Evolutionary conservation across 768 basidiomycete genomes (phyloP), one percentile per base, ranked within the genome.

Genomic region (Russula brevipes): DNA sequence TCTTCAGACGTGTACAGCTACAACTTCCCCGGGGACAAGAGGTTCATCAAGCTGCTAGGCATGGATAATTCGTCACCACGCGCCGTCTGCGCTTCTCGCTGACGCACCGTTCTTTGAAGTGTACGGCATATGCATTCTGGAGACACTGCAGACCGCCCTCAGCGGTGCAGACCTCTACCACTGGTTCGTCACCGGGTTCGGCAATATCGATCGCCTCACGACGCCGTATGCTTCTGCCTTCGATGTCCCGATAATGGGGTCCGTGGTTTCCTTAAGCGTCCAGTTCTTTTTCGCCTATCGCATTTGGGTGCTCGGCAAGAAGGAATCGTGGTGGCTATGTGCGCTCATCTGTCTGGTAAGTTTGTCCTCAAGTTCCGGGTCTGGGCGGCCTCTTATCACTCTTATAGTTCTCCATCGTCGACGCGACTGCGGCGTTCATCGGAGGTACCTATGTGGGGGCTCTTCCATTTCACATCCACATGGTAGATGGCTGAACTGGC

Each of bases 211-310:
- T 1, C 54, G 60, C 42, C 68, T 74, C 14, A 45, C 57, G 10
- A 35, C 60, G 3, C 60, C 71, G 3, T 55, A 70, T 41, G 61
- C 71, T 14, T 71, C 69, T 1, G 56, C 70, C 8, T 67, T 73
- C 39, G 72, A 72, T 54, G 68, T 69, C 3, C 73, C 72, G 17
- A 57, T 74, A 8, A 65, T 74, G 35, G 73, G 71, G 4, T 55
- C 68, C 5, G 14, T 72, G 9, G 67, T 71, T 30, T 66, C 70
- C 6, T 63, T 74, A 36, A 62, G 62, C 11, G 69, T 74, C 5
- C 71, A 74, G 58, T 45, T 72, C 11, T 75, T 75, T 54, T 75
- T 73, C 62, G 70, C 69, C 46, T 73, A 72, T 55, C 69, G 73
- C 12, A 75, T 75, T 31, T 70, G 45, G 52, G 46, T 59, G 14